Evolutionary conservation across 1,139 yeast genomes (phyloP).

Genomic region (Yamadazyma diospyri): DNA sequence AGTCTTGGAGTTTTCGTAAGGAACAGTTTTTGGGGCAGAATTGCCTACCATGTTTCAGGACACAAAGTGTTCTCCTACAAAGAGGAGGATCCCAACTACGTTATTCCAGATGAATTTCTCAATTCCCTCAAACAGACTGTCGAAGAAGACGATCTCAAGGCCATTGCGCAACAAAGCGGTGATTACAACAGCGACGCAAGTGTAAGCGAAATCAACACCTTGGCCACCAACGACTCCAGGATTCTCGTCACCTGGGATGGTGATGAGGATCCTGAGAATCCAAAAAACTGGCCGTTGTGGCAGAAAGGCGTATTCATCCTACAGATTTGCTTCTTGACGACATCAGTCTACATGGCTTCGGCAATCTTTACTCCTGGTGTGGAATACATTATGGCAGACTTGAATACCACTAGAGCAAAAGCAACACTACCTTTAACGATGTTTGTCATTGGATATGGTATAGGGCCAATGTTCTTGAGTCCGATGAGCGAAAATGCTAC

Average conservation of each 20-base stretch:
- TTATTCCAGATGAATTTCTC: constrained; percentile 31
- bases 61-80: constrained; percentile 25
- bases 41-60: constrained; percentile 28
- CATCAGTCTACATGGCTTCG: constrained; percentile 57
- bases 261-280: constrained; percentile 53
- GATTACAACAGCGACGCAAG: not conserved
- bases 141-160: not conserved
- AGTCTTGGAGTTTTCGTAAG: constrained; percentile 18
- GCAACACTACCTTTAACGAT: constrained; percentile 34
- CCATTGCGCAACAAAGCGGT: not conserved
- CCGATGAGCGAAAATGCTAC: constrained; percentile 38
- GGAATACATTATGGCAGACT: constrained; percentile 25
- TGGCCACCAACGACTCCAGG: not conserved
- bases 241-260: constrained; percentile 38
- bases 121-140: not conserved
- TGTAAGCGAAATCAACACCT: not conserved
- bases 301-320: constrained; percentile 37
- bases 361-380: constrained; percentile 60
- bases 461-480: constrained; percentile 37
- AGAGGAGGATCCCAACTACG: constrained; percentile 31
- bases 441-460: constrained; percentile 38
- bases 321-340: constrained; percentile 44
- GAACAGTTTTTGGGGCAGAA: constrained; percentile 32
- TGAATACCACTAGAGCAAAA: constrained; percentile 21
- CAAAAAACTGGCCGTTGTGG: constrained; percentile 49